A percentile compares a stretch with the other conserved stretches of the same genome.
phyloP scores from a whole-genome alignment of 495 filamentous ascomycete genomes.

The Hyphodiscus hymeniophilus region DNA sequence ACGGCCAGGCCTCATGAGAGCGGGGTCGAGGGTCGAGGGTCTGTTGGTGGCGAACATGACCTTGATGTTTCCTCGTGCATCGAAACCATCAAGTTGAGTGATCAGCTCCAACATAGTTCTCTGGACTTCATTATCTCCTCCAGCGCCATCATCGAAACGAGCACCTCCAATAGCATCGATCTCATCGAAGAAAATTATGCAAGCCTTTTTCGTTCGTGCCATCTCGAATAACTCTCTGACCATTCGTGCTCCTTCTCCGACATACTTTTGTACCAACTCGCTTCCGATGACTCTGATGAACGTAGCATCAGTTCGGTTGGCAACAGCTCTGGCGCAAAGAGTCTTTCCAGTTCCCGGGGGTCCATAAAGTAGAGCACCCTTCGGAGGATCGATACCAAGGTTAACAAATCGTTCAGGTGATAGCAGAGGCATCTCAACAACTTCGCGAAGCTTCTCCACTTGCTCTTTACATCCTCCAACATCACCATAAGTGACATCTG shows the following conservation, averaged over 20 bases:
- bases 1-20: conserved; percentile 92
- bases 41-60: conserved; percentile 99
- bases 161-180: conserved; percentile 96
- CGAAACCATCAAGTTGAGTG: conserved; percentile 96
- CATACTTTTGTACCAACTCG: conserved; percentile 97
- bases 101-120: conserved; percentile 98
- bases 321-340: conserved; percentile 92
- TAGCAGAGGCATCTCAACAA: conserved; percentile 94
- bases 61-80: conserved; percentile 96
- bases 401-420: conserved; percentile 96
- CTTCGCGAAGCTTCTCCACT: conserved; percentile 96
- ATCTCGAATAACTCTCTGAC: conserved; percentile 98
- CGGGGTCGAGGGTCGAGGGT: conserved; percentile 90
- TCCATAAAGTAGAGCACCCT: conserved; percentile 93
- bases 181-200: conserved; percentile 99
- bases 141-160: conserved; percentile 96
- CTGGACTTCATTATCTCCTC: conserved; percentile 99
- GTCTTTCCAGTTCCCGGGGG: conserved; percentile 98
- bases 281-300: conserved; percentile 98
- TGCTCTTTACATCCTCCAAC: conserved; percentile 99
- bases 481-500: conserved; percentile 97
- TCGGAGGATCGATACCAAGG: conserved; percentile 96
- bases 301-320: conserved; percentile 94
- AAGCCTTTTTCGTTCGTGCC: conserved; percentile 98
- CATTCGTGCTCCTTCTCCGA: conserved; percentile 96